Percentiles rank a stretch among this genome's conserved stretches.
Evolutionary conservation across 2,329 filamentous ascomycete species (phyloP).

Genomic region (Arthroderma sp.): DNA sequence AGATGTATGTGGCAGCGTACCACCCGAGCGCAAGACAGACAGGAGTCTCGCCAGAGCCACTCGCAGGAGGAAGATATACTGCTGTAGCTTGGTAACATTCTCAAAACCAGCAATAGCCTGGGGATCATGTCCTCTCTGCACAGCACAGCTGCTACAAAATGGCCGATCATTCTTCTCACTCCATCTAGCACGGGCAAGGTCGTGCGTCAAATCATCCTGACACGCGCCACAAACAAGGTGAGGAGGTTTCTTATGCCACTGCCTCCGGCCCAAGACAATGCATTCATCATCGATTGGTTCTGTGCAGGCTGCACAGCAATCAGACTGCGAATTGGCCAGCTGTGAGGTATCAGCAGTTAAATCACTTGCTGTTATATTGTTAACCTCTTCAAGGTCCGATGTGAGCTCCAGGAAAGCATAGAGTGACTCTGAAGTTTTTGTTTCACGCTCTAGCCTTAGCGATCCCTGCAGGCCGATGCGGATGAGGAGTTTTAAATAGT

Average conservation of each 20-base stretch:
- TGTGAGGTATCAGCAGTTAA: conserved; percentile 52
- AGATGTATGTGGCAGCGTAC: conserved; percentile 62
- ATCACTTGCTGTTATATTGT: conserved; percentile 56
- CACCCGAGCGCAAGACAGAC: conserved; percentile 72
- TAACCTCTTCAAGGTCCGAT: conserved; percentile 65
- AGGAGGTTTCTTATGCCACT: conserved; percentile 61
- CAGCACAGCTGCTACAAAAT: conserved; percentile 57
- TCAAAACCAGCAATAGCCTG: conserved; percentile 54
- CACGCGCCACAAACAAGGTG: conserved; percentile 65
- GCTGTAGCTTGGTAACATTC: conserved; percentile 71
- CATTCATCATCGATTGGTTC: conserved; percentile 94
- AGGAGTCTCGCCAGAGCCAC: conserved; percentile 83
- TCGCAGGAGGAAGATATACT: conserved; percentile 85
- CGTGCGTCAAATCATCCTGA: conserved; percentile 56
- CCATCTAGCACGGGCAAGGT: conserved; percentile 58
- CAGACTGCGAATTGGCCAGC: conserved; percentile 63
- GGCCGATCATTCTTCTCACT: conserved; percentile 56
- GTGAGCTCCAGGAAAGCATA: conserved; percentile 75
- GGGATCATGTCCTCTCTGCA: conserved; percentile 38
- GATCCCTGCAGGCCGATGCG: conserved; percentile 92
- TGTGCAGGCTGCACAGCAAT: conserved; percentile 70
- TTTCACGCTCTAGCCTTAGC: conserved; percentile 79
- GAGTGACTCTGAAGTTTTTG: conserved; percentile 59
- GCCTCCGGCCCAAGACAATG: conserved; percentile 57
- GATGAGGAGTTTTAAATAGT: conserved; percentile 95